Conservation (phyloP, 345 rosid species). For the Eucalyptus sp. region DNA sequence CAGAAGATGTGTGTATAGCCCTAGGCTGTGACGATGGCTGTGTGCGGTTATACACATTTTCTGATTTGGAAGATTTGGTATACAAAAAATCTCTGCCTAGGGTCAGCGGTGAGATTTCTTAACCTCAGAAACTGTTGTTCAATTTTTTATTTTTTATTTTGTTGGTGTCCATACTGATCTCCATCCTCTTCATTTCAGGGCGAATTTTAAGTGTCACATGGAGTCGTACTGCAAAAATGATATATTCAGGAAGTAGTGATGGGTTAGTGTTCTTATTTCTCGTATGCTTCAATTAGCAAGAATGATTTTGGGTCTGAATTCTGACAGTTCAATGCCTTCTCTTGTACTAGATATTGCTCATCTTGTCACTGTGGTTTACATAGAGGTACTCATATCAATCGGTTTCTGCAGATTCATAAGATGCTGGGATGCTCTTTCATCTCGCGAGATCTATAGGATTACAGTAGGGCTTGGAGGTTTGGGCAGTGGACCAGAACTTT, state of each 20-base stretch:
- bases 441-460: conserved; percentile 69
- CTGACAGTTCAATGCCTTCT: neutral
- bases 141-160: neutral
- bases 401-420: conserved; percentile 58
- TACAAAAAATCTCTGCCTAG: conserved; percentile 73
- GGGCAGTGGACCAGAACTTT: conserved; percentile 53
- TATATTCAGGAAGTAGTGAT: conserved; percentile 85
- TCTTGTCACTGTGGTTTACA: neutral
- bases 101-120: conserved; percentile 83
- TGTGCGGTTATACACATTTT: conserved; percentile 47
- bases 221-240: conserved; percentile 46
- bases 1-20: conserved; percentile 39
- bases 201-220: conserved; percentile 72
- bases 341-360: neutral
- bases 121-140: neutral
- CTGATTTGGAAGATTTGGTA: conserved; percentile 41
- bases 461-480: conserved; percentile 78
- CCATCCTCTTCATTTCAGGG: conserved; percentile 25
- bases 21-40: conserved; percentile 87
- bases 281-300: neutral
- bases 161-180: neutral
- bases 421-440: conserved; percentile 74
- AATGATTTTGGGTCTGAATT: neutral
- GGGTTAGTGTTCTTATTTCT: conserved; percentile 44
- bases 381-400: neutral